Conservation (phyloP, 202 grass and related monocot species). For the Schoenoplectus tabernaemontani region DNA sequence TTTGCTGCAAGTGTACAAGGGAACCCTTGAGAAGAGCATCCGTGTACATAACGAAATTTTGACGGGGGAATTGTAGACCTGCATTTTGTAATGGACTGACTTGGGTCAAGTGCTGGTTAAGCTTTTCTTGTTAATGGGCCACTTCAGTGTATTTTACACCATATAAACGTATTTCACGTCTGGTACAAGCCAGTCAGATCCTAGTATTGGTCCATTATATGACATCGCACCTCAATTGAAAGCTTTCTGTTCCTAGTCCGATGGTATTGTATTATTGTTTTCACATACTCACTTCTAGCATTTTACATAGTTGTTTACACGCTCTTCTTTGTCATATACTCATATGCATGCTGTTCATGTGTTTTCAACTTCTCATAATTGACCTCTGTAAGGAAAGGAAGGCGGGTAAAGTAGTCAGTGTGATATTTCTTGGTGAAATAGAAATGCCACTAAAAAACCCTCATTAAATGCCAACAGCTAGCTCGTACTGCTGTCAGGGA, state of each 20-base stretch:
- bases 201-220: not conserved
- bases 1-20: not conserved
- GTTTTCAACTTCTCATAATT: not conserved
- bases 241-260: too few relatives aligned
- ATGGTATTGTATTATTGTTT: not conserved
- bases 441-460: not conserved
- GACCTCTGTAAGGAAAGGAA: not conserved
- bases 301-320: not conserved
- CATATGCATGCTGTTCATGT: too few relatives aligned
- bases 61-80: not conserved
- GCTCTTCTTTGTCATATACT: too few relatives aligned
- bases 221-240: too few relatives aligned
- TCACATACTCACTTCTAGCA: not conserved
- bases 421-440: slow-evolving; percentile 2
- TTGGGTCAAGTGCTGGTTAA: not conserved
- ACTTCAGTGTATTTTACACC: not conserved
- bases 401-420: not conserved
- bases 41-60: not conserved
- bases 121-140: not conserved
- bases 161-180: not conserved
- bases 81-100: not conserved
- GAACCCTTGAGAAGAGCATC: not conserved
- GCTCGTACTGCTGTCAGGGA: too few relatives aligned
- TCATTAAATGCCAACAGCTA: slow-evolving; percentile 20
- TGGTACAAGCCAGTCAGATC: not conserved